Evolutionary conservation across 1,284 basidiomycete genomes (phyloP).

Genomic region (Pseudozyma thailandica): DNA sequence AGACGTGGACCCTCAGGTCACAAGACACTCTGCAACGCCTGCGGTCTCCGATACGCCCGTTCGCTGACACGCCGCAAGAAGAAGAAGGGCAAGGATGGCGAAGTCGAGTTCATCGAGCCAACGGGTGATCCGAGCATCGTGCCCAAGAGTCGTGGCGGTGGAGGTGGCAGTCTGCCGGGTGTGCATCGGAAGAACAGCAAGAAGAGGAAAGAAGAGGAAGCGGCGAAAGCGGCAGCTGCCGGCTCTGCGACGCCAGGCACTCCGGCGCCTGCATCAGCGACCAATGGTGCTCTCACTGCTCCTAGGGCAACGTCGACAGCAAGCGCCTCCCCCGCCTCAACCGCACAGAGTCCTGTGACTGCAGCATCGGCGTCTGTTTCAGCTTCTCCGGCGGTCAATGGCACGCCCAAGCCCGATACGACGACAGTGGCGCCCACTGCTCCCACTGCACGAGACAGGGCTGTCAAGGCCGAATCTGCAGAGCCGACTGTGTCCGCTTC

Average conservation of each 20-base stretch:
- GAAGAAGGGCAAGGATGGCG: conserved; percentile 57
- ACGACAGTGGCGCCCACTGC: background rate
- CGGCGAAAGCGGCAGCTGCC: conserved; percentile 14
- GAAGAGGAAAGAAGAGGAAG: conserved; percentile 44
- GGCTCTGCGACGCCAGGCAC: background rate
- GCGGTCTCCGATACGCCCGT: conserved; percentile 64
- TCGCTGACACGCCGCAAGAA: conserved; percentile 58
- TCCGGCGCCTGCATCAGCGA: background rate
- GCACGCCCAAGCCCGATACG: background rate
- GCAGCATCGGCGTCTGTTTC: background rate
- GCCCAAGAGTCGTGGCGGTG: conserved; percentile 57
- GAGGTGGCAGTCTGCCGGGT: conserved; percentile 56
- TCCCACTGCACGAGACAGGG: background rate
- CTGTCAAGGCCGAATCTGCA: conserved; percentile 27
- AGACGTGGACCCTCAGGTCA: conserved; percentile 73
- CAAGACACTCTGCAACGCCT: conserved; percentile 67
- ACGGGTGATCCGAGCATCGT: conserved; percentile 55
- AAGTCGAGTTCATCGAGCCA: conserved; percentile 52
- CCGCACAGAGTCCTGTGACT: background rate
- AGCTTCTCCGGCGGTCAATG: conserved; percentile 1
- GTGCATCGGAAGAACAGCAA: conserved; percentile 54
- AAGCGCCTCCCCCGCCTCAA: background rate
- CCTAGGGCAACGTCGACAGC: background rate
- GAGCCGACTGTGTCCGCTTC: background rate
- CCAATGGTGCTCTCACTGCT: background rate